These are phyloP conservation scores for Ceratocystis alfenasii DNA, from an alignment of 2,329 filamentous ascomycete genomes.

Conservation along the genomic window DNA sequence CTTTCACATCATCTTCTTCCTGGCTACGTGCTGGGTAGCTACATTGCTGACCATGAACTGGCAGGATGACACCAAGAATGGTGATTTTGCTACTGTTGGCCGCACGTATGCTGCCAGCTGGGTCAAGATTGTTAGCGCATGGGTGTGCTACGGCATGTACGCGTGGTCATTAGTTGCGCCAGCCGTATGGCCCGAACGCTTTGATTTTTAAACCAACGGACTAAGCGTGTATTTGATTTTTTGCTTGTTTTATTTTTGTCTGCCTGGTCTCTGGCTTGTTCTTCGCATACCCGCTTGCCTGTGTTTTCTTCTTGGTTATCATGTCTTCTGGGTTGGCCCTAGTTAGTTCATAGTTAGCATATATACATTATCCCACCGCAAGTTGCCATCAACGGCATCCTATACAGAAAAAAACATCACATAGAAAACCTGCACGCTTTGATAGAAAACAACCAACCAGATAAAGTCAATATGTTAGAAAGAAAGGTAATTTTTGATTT, in stretches of 20 bases:
- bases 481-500: not conserved
- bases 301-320: not conserved
- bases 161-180: constrained; percentile 86
- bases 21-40: constrained; percentile 91
- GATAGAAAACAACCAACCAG: too few species aligned
- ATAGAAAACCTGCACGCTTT: too few species aligned
- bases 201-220: constrained; percentile 30
- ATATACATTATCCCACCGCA: not conserved
- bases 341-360: constrained; percentile 1
- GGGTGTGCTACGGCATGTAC: constrained; percentile 93
- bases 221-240: too few species aligned
- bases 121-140: constrained; percentile 97
- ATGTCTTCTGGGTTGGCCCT: not conserved
- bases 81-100: constrained; percentile 82
- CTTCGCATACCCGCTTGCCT: not conserved
- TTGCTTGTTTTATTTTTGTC: constrained; percentile 9
- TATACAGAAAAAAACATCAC: too few species aligned
- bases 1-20: constrained; percentile 96
- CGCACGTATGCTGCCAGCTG: constrained; percentile 95
- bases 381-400: not conserved
- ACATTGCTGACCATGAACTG: constrained; percentile 72
- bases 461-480: not conserved
- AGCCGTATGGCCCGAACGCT: constrained; percentile 71
- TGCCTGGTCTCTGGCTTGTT: not conserved
- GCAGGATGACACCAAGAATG: constrained; percentile 42